Evolutionary conservation across 176 grass and related monocot genomes (phyloP).

Genomic region (Zea mays): DNA sequence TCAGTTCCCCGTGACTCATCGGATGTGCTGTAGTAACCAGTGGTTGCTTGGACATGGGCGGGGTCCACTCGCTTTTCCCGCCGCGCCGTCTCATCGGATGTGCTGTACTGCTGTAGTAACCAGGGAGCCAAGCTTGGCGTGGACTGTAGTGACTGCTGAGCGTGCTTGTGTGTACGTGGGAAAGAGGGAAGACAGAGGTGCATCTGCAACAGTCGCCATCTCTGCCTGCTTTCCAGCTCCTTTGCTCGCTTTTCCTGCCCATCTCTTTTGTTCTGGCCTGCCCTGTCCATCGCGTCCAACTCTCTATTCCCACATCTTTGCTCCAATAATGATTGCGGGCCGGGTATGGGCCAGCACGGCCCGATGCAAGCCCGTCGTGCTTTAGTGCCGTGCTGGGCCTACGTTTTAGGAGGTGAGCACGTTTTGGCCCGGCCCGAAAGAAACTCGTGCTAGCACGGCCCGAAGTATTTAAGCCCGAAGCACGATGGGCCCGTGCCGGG

Average conservation of each 20-base stretch:
- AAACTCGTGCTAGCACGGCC: too few species aligned
- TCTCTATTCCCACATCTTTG: slow-evolving; percentile 47
- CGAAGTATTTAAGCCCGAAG: too few species aligned
- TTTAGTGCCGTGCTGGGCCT: too few species aligned
- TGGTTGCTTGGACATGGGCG: slow-evolving; percentile 1
- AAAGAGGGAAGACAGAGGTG: not conserved
- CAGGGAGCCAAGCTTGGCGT: not conserved
- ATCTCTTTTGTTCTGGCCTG: slow-evolving; percentile 29
- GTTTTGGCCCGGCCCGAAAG: too few species aligned
- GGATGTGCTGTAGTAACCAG: too few species aligned
- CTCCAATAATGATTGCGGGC: slow-evolving; percentile 53
- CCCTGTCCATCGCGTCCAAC: slow-evolving; percentile 35
- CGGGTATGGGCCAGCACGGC: too few species aligned
- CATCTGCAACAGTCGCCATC: slow-evolving; percentile 46
- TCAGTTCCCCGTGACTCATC: too few species aligned
- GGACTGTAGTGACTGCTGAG: not conserved
- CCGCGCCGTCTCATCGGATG: too few species aligned
- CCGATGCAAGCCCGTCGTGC: too few species aligned
- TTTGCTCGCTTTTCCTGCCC: slow-evolving; percentile 19
- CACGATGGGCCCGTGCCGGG: too few species aligned
- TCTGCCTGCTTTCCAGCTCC: slow-evolving; percentile 31
- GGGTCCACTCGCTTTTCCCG: slow-evolving; percentile 10
- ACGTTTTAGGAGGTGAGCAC: too few species aligned
- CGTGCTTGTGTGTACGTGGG: not conserved
- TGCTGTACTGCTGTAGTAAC: too few species aligned